These are phyloP conservation scores for Baorangia bicolor DNA, from an alignment of 768 basidiomycete species.

Conservation along the genomic window DNA sequence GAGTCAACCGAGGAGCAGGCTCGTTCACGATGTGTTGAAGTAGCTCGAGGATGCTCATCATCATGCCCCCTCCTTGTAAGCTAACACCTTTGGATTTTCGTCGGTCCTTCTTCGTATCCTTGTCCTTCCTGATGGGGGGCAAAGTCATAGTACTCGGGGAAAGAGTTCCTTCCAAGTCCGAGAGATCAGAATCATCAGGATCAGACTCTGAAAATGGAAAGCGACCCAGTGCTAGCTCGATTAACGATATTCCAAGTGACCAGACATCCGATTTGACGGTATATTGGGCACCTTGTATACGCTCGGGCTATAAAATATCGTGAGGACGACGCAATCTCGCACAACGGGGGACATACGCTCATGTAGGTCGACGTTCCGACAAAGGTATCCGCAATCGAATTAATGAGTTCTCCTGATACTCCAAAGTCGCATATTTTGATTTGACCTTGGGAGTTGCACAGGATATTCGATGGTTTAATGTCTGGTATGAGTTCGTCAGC, in stretches of 20 bases:
- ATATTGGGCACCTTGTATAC: slow-evolving; percentile 97
- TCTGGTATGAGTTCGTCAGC: slow-evolving; percentile 49
- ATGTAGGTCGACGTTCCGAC: slow-evolving; percentile 99
- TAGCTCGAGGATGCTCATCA: slow-evolving; percentile 96
- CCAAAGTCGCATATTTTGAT: slow-evolving; percentile 99
- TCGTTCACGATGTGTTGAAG: slow-evolving; percentile 99
- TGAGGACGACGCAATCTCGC: slow-evolving; percentile 14
- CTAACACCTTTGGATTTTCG: slow-evolving; percentile 91
- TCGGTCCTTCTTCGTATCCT: slow-evolving; percentile 68
- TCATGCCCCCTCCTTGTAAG: slow-evolving; percentile 92
- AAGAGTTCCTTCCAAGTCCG: slow-evolving; percentile 78
- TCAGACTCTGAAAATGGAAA: slow-evolving; percentile 92
- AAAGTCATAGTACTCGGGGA: slow-evolving; percentile 61
- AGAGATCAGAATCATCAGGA: slow-evolving; percentile 72
- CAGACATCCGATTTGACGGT: slow-evolving; percentile 99
- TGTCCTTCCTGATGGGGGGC: slow-evolving; percentile 37
- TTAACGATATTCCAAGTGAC: slow-evolving; percentile 96
- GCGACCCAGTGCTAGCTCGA: slow-evolving; percentile 94
- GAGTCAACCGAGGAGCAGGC: slow-evolving; percentile 85
- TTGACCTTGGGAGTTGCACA: slow-evolving; percentile 90
- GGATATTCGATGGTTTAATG: slow-evolving; percentile 98
- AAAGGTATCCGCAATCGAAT: slow-evolving; percentile 98
- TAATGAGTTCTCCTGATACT: slow-evolving; percentile 97
- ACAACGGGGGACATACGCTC: slow-evolving; percentile 67
- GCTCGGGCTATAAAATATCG: slow-evolving; percentile 73